Conservation (phyloP, 441 rosid genomes). For the Isatis lusitanica region DNA sequence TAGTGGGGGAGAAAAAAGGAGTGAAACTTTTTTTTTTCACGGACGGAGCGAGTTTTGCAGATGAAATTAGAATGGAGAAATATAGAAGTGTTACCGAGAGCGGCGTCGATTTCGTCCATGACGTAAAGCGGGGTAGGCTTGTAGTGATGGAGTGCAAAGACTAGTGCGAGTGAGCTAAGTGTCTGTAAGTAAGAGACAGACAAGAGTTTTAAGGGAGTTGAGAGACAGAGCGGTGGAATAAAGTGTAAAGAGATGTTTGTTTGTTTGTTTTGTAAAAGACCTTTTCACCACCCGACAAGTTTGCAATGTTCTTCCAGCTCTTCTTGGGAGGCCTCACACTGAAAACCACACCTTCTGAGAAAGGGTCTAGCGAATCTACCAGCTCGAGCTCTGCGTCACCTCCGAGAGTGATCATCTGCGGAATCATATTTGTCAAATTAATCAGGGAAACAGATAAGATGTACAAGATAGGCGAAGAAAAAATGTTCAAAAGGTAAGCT, state of each 20-base stretch:
- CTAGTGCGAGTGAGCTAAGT: constrained; percentile 93
- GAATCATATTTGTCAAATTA: neutral
- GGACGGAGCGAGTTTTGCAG: neutral
- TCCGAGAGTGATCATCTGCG: constrained; percentile 96
- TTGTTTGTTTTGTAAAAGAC: constrained; percentile 35
- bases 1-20: constrained; percentile 32
- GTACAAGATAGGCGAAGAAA: neutral
- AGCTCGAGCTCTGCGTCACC: constrained; percentile 98
- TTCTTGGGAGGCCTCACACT: constrained; percentile 99
- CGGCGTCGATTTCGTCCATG: constrained; percentile 98
- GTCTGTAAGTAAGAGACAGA: constrained; percentile 56
- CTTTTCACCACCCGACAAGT: constrained; percentile 98
- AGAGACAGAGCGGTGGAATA: neutral
- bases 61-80: neutral
- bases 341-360: constrained; percentile 97
- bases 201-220: neutral
- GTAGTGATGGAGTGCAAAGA: constrained; percentile 98
- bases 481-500: constrained; percentile 5
- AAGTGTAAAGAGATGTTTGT: constrained; percentile 10
- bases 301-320: constrained; percentile 97
- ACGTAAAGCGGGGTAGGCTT: constrained; percentile 98
- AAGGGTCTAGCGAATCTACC: constrained; percentile 98
- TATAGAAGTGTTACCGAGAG: constrained; percentile 56
- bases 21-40: neutral
- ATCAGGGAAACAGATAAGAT: neutral